Base-by-base conservation (phyloP, 257 asterid genomes). In the Catharanthus roseus region DNA sequence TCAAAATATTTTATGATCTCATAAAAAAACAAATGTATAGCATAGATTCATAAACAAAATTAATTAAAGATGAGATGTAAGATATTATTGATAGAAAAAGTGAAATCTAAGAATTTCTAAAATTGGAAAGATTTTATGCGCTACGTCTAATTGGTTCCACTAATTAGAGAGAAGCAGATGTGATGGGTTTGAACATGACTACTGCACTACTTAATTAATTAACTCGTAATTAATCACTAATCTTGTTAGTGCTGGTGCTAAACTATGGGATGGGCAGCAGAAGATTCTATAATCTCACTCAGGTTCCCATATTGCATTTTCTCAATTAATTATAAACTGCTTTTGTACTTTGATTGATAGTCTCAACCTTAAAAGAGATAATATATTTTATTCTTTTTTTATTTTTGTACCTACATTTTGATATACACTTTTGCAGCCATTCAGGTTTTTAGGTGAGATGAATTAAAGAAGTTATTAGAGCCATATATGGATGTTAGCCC, bases 361-460 rank as follows among this genome's bases (percentile, higher is more conserved):
- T 31, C 6, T 15, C n/a, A 16, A 70, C 26, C 15, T 4, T 57
- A 18, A 58, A 28, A 28, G 15, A 26, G 67, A 70, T 56, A 57
- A 42, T n/a, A 55, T 70, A 55, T 34, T 39, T 70, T 70, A 38
- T 3, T 70, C 12, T 60, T 61, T 5, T 51, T 51, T 51, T 51
- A 7, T 21, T 51, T 21, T 51, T 51, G 42, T 58, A 12, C 10
- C 41, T 58, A 31, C 65, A 2, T 6, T 29, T 58, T 58, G 41
- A 58, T 39, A 3, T 18, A 11, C 33, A 2, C 11, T 24, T 24
- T 57, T 19, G 8, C 1, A 18, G 11, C 24, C 24, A 29, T 16
- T 60, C n/a, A n/a, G n/a, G n/a, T n/a, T n/a, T n/a, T n/a, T n/a
- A n/a, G n/a, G n/a, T n/a, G n/a, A n/a, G 24, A 41, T 33, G 0